phyloP scores from a whole-genome alignment of 108 stramenopile species.

The Mediolabrus comicus region DNA sequence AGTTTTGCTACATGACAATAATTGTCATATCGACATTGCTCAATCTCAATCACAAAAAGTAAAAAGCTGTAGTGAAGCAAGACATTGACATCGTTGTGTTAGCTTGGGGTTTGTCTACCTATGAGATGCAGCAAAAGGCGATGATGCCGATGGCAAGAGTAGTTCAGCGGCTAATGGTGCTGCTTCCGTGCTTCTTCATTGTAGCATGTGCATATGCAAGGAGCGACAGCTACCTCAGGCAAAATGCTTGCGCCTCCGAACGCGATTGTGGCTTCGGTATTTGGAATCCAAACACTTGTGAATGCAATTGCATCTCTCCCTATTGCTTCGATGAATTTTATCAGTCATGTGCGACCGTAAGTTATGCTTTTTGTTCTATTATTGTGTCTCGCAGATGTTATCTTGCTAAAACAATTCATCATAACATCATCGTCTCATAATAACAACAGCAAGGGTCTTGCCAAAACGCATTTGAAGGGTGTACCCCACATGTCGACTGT shows the following conservation, averaged over 20 bases:
- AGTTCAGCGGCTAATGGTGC: too few species aligned
- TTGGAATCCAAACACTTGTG: slow-evolving; percentile 11
- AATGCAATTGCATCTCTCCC: slow-evolving; percentile 6
- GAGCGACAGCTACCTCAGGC: not conserved
- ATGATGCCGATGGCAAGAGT: too few species aligned
- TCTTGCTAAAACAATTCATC: not conserved
- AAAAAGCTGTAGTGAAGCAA: too few species aligned
- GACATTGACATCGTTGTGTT: too few species aligned
- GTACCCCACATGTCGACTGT: slow-evolving; percentile 13
- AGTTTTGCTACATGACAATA: too few species aligned
- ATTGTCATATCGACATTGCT: too few species aligned
- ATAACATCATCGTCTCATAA: not conserved
- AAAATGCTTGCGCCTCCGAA: not conserved
- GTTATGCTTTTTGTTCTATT: not conserved
- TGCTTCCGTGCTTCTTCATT: not conserved
- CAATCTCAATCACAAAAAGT: too few species aligned
- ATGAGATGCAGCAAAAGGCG: too few species aligned
- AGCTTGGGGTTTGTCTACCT: too few species aligned
- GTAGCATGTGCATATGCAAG: not conserved
- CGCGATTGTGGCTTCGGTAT: slow-evolving; percentile 13
- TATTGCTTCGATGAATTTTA: slow-evolving; percentile 15
- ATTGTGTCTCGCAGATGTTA: not conserved
- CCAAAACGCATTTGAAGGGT: slow-evolving; percentile 12
- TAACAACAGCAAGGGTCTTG: slow-evolving; percentile 11
- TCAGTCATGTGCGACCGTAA: slow-evolving; percentile 18